A percentile compares a stretch with the other conserved stretches of the same genome.
Evolutionary conservation across 2,329 filamentous ascomycete species (phyloP).

Genomic region (Pseudocercospora fijiensis): DNA sequence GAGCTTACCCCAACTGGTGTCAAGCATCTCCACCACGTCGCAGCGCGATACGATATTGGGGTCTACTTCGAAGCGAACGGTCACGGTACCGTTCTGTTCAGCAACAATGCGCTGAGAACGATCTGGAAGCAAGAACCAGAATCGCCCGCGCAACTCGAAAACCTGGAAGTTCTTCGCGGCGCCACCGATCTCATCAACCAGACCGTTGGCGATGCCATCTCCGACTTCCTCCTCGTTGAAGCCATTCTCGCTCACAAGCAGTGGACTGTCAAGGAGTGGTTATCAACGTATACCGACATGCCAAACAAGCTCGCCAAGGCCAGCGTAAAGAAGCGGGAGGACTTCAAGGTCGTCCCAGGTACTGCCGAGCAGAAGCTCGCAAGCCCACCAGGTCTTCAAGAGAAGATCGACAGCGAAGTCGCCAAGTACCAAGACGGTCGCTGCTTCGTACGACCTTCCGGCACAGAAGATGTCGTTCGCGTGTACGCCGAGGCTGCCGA

Average conservation of each 20-base stretch:
- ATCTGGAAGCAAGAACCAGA: conserved; percentile 80
- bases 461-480: conserved; percentile 92
- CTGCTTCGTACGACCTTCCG: conserved; percentile 86
- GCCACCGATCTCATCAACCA: conserved; percentile 95
- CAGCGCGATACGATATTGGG: conserved; percentile 88
- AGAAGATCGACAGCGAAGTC: conserved; percentile 81
- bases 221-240: conserved; percentile 93
- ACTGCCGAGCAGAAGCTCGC: conserved; percentile 80
- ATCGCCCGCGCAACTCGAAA: conserved; percentile 86
- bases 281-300: conserved; percentile 86
- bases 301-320: conserved; percentile 94
- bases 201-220: conserved; percentile 92
- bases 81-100: conserved; percentile 95
- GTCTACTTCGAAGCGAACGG: conserved; percentile 99
- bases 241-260: conserved; percentile 92
- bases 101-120: conserved; percentile 72
- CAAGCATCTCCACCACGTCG: conserved; percentile 97
- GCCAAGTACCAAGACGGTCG: conserved; percentile 88
- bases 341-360: conserved; percentile 81
- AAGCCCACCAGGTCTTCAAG: conserved; percentile 74
- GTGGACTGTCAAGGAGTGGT: conserved; percentile 86
- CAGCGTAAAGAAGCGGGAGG: conserved; percentile 80
- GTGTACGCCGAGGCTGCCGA: conserved; percentile 95
- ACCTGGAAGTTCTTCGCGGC: conserved; percentile 78
- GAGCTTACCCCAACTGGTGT: conserved; percentile 94